A percentile compares a stretch with the other conserved stretches of the same genome.
Evolutionary conservation across 2,329 filamentous ascomycete species (phyloP).

Genomic region (Sclerotiophoma versabilis): DNA sequence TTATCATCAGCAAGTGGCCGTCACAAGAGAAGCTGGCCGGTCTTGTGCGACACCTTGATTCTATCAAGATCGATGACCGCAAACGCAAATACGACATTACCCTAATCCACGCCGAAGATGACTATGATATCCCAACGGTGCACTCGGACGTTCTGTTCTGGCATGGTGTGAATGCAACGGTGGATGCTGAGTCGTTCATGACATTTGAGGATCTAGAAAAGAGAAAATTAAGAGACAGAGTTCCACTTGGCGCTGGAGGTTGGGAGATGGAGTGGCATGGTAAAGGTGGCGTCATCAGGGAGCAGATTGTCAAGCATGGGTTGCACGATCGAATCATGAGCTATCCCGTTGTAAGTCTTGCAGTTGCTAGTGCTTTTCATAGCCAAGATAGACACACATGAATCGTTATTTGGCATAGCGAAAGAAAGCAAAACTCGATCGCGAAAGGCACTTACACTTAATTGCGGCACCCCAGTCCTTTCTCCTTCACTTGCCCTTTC

Average conservation of each 20-base stretch:
- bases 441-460: too few species aligned
- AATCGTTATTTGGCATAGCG: too few species aligned
- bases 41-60: slow-evolving; percentile 49
- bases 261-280: slow-evolving; percentile 59
- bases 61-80: slow-evolving; percentile 38
- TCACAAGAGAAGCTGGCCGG: slow-evolving; percentile 58
- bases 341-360: slow-evolving; percentile 61
- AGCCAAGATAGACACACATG: slow-evolving; percentile 8
- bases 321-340: slow-evolving; percentile 67
- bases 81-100: slow-evolving; percentile 54
- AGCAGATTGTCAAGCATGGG: slow-evolving; percentile 64
- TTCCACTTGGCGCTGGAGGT: slow-evolving; percentile 57
- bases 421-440: too few species aligned
- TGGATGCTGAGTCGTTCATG: slow-evolving; percentile 38
- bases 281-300: slow-evolving; percentile 57
- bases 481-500: too few species aligned
- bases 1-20: slow-evolving; percentile 60
- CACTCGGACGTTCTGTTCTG: slow-evolving; percentile 62
- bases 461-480: too few species aligned
- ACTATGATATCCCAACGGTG: slow-evolving; percentile 59
- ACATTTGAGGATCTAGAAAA: slow-evolving; percentile 56
- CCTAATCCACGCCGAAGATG: slow-evolving; percentile 61
- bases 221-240: slow-evolving; percentile 51
- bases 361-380: slow-evolving; percentile 59
- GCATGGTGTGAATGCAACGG: slow-evolving; percentile 62